Conservation (phyloP, 345 rosid species). For the Durio zibethinus region DNA sequence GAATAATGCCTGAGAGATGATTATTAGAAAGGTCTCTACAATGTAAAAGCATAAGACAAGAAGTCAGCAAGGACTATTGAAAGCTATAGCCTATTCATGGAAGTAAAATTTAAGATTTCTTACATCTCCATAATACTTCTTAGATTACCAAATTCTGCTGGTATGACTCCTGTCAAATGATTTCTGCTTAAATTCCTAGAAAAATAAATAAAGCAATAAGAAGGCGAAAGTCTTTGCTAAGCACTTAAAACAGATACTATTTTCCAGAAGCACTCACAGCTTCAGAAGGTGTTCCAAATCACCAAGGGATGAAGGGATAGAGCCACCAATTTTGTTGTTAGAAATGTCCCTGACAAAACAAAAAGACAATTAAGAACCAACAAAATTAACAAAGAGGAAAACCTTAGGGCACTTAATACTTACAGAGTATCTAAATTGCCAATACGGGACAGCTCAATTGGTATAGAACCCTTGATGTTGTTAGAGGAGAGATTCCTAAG, state of each 20-base stretch:
- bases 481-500: conserved; percentile 84
- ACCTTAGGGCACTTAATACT: conserved; percentile 28
- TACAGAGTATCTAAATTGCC: conserved; percentile 92
- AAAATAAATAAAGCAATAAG: conserved; percentile 9
- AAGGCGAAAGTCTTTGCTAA: neutral
- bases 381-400: conserved; percentile 6
- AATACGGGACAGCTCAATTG: conserved; percentile 83
- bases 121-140: conserved; percentile 92
- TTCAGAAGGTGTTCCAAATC: conserved; percentile 94
- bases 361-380: neutral
- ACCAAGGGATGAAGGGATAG: conserved; percentile 85
- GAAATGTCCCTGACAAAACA: conserved; percentile 69
- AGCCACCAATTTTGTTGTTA: conserved; percentile 70
- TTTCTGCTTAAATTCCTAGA: conserved; percentile 85
- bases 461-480: conserved; percentile 65
- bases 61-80: conserved; percentile 17
- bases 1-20: conserved; percentile 73
- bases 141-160: conserved; percentile 84
- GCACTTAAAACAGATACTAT: conserved; percentile 10
- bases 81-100: neutral
- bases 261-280: conserved; percentile 51
- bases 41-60: conserved; percentile 11
- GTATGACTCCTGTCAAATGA: conserved; percentile 60
- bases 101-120: conserved; percentile 21
- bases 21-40: conserved; percentile 88